Evolutionary conservation across 371 early-diverging fungal genomes (phyloP).

Genomic region (Smittium culicis): DNA sequence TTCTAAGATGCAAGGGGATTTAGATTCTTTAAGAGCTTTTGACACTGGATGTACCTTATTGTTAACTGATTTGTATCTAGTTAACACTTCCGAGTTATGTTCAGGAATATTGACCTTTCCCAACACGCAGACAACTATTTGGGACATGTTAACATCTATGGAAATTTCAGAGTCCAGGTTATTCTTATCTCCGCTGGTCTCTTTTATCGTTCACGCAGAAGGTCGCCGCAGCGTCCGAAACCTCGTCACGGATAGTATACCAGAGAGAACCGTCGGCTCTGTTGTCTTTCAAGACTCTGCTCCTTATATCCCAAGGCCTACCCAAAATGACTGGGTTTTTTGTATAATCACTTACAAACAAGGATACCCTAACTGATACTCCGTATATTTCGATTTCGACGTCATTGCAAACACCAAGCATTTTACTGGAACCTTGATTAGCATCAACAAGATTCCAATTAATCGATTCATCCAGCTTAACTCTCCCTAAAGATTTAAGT

Average conservation of each 20-base stretch:
- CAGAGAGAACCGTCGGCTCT: constrained; percentile 1
- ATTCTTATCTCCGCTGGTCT: background rate
- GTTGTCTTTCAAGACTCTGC: background rate
- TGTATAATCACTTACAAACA: background rate
- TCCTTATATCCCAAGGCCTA: background rate
- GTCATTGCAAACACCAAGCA: constrained; percentile 2
- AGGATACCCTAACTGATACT: background rate
- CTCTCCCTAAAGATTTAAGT: background rate
- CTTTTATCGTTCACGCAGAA: background rate
- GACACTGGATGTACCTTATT: constrained; percentile 12
- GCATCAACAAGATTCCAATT: constrained; percentile 4
- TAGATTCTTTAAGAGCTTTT: background rate
- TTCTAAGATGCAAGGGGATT: constrained; percentile 3
- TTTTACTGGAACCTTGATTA: constrained; percentile 3
- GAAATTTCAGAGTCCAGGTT: background rate
- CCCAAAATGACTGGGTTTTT: background rate
- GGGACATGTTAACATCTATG: background rate
- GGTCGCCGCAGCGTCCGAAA: background rate
- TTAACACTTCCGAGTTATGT: background rate
- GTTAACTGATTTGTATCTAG: constrained; percentile 8
- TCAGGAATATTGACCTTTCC: background rate
- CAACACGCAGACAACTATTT: background rate
- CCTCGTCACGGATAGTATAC: constrained; percentile 1
- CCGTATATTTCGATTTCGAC: background rate
- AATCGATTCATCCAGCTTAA: background rate